A percentile compares a stretch with the other conserved stretches of the same genome.
Evolutionary conservation across 768 basidiomycete species (phyloP).

Genomic region (Tricholoma furcatifolium): DNA sequence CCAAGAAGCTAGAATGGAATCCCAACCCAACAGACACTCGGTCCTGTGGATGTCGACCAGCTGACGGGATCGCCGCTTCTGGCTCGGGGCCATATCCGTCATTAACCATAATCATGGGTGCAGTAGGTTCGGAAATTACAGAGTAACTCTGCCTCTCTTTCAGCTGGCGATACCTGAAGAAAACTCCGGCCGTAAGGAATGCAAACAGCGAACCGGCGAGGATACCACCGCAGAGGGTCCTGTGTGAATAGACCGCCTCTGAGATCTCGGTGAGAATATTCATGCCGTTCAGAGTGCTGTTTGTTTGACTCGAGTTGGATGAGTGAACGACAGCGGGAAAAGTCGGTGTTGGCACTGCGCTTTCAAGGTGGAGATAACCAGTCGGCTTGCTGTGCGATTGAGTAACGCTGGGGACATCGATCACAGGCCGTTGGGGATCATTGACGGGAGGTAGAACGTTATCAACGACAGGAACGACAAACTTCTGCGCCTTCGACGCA

Average conservation of each 20-base stretch:
- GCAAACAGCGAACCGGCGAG: slow-evolving; percentile 74
- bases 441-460: slow-evolving; percentile 46
- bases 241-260: slow-evolving; percentile 65
- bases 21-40: slow-evolving; percentile 41
- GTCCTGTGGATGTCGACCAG: slow-evolving; percentile 36
- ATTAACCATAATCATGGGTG: slow-evolving; percentile 72
- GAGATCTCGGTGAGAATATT: slow-evolving; percentile 78
- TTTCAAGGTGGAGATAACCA: slow-evolving; percentile 74
- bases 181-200: slow-evolving; percentile 63
- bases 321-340: not conserved
- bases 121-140: slow-evolving; percentile 60
- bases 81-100: slow-evolving; percentile 21
- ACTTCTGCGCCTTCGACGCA: slow-evolving; percentile 58
- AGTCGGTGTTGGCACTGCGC: slow-evolving; percentile 44
- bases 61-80: slow-evolving; percentile 17
- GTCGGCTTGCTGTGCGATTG: slow-evolving; percentile 83
- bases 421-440: slow-evolving; percentile 33
- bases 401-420: slow-evolving; percentile 37
- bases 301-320: slow-evolving; percentile 34
- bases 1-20: slow-evolving; percentile 81
- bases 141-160: slow-evolving; percentile 48
- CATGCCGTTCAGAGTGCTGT: slow-evolving; percentile 25
- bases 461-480: slow-evolving; percentile 54
- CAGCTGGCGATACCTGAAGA: slow-evolving; percentile 63
- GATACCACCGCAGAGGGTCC: slow-evolving; percentile 83